These are phyloP conservation scores for Vachellia pachyceras DNA, from an alignment of 306 rosid species.

Conservation along the genomic window DNA sequence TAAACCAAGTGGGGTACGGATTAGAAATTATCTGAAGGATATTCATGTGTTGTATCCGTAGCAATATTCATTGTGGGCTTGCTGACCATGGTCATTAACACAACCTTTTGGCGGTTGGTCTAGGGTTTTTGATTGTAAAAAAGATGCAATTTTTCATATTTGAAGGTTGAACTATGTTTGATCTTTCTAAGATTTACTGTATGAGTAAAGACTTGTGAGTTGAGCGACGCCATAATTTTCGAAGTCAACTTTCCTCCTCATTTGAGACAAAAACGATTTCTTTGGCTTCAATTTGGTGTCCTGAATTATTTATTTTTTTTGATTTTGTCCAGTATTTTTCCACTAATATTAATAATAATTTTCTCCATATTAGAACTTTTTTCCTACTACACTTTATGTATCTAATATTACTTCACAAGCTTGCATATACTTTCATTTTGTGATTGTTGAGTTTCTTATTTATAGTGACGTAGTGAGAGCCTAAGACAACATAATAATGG, in stretches of 20 bases:
- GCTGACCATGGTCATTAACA: not conserved
- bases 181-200: not conserved
- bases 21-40: not conserved
- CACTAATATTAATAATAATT: too few relatives aligned
- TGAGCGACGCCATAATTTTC: not conserved
- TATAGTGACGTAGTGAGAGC: not conserved
- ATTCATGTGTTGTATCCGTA: not conserved
- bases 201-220: not conserved
- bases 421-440: not conserved
- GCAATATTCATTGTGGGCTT: not conserved
- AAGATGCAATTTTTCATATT: not conserved
- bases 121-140: not conserved
- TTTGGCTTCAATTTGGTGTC: not conserved
- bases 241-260: not conserved
- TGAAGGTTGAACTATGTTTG: not conserved
- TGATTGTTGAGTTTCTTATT: not conserved
- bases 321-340: too few relatives aligned
- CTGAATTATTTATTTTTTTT: too few relatives aligned
- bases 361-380: too few relatives aligned
- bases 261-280: not conserved
- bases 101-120: conserved; percentile 3
- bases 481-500: not conserved
- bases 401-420: not conserved
- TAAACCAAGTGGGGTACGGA: not conserved
- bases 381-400: not conserved